Conservation (phyloP, 108 stramenopile genomes). For the Ochromonas danica region DNA sequence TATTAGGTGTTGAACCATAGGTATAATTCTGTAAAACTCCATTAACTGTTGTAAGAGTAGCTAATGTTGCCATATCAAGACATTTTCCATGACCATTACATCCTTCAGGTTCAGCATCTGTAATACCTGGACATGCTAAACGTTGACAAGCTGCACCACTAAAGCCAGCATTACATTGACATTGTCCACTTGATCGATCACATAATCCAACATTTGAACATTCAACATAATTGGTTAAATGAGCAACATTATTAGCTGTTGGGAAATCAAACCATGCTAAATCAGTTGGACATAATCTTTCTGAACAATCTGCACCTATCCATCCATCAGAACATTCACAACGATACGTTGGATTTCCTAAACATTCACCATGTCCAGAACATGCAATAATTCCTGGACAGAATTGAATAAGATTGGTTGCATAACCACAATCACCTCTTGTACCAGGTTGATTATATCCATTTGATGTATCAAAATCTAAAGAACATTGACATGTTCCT, state of each 20-base stretch:
- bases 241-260: constrained; percentile 47
- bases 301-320: constrained; percentile 70
- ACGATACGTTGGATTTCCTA: constrained; percentile 56
- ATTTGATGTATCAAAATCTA: constrained; percentile 61
- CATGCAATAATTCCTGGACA: constrained; percentile 53
- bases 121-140: constrained; percentile 51
- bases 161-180: constrained; percentile 60
- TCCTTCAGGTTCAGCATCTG: not conserved
- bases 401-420: constrained; percentile 39
- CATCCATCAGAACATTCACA: constrained; percentile 68
- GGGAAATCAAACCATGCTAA: constrained; percentile 60
- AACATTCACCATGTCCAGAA: constrained; percentile 58
- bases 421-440: constrained; percentile 66
- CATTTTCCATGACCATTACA: constrained; percentile 62
- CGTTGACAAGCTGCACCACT: constrained; percentile 42
- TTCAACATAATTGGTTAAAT: constrained; percentile 46
- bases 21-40: constrained; percentile 36
- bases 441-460: constrained; percentile 63
- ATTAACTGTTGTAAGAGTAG: constrained; percentile 40
- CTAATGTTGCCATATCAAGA: constrained; percentile 51
- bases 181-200: constrained; percentile 52
- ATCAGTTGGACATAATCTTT: constrained; percentile 55
- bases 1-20: constrained; percentile 48
- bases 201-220: constrained; percentile 60
- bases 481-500: constrained; percentile 56